A percentile compares a stretch with the other conserved stretches of the same genome.
These are phyloP conservation scores for Ceratobasidium sp. DNA, from an alignment of 1,284 basidiomycete species.

Conservation along the genomic window DNA sequence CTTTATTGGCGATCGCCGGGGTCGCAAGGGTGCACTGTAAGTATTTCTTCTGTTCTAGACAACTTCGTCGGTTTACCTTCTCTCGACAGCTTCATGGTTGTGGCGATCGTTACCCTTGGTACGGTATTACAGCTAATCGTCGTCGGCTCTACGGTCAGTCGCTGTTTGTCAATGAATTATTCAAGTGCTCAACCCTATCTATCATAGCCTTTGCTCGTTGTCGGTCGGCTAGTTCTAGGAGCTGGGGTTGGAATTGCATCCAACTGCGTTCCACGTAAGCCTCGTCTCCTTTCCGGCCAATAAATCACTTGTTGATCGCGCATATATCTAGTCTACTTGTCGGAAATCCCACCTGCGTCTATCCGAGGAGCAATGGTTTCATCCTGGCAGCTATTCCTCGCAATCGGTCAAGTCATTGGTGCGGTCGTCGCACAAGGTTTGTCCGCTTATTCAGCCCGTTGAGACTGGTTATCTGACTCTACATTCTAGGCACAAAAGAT, in stretches of 20 bases:
- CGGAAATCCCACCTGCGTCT: slow-evolving; percentile 61
- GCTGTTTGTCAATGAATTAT: slow-evolving; percentile 4
- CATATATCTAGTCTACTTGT: slow-evolving; percentile 60
- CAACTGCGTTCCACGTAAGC: slow-evolving; percentile 51
- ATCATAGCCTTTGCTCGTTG: slow-evolving; percentile 57
- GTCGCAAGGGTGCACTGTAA: slow-evolving; percentile 60
- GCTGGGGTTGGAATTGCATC: slow-evolving; percentile 60
- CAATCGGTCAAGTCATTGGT: slow-evolving; percentile 63
- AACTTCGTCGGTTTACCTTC: not conserved
- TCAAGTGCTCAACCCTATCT: not conserved
- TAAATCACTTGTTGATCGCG: slow-evolving; percentile 27
- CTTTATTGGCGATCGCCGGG: slow-evolving; percentile 59
- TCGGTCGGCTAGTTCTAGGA: slow-evolving; percentile 61
- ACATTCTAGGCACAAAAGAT: slow-evolving; percentile 47
- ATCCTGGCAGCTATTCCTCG: slow-evolving; percentile 62
- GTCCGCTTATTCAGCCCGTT: slow-evolving; percentile 28
- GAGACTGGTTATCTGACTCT: not conserved
- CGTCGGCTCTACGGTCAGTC: slow-evolving; percentile 53
- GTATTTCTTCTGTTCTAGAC: slow-evolving; percentile 41
- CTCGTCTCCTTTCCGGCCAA: not conserved
- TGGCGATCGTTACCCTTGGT: slow-evolving; percentile 58
- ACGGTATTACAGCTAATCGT: slow-evolving; percentile 60
- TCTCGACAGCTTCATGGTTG: slow-evolving; percentile 50
- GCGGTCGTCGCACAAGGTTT: slow-evolving; percentile 60
- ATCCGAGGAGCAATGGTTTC: slow-evolving; percentile 61